A percentile compares a stretch with the other conserved stretches of the same genome.
Conservation (phyloP, 129 eudicot genomes). For the Artemisia argyi region DNA sequence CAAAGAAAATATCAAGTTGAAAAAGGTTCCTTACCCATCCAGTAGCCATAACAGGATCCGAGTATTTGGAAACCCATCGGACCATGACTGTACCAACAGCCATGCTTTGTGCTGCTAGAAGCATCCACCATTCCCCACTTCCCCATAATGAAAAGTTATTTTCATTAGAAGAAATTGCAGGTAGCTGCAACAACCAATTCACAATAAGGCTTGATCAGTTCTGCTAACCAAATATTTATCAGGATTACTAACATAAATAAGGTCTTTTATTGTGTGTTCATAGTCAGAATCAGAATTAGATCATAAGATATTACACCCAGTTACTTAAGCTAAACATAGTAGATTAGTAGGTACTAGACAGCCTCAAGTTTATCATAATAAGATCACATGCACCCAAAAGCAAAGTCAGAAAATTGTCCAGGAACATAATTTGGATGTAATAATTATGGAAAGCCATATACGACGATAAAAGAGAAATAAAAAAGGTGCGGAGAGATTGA, state of each 20-base stretch:
- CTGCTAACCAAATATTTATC: neutral
- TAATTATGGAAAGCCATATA: neutral
- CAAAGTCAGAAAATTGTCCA: neutral
- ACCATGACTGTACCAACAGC: conserved; percentile 99
- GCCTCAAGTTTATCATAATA: conserved; percentile 10
- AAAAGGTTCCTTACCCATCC: conserved; percentile 75
- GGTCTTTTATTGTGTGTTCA: conserved; percentile 2
- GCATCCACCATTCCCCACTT: conserved; percentile 99
- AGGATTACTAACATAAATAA: neutral
- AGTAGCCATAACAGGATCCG: conserved; percentile 99
- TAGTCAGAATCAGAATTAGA: neutral
- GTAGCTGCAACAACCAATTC: conserved; percentile 51
- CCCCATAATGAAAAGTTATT: conserved; percentile 88
- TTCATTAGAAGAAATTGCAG: conserved; percentile 59
- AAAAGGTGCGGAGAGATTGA: conserved; percentile 11
- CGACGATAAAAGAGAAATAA: neutral
- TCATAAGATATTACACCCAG: neutral
- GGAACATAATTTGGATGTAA: conserved; percentile 4
- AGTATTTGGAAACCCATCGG: conserved; percentile 96
- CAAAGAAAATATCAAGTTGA: conserved; percentile 3
- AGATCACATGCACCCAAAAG: conserved; percentile 4
- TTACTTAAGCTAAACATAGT: conserved; percentile 7
- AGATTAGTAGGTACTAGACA: neutral
- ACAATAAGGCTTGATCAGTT: conserved; percentile 6
- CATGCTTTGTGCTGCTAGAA: conserved; percentile 99